Evolutionary conservation across 768 basidiomycete species (phyloP), one percentile per base, ranked within the genome.

Genomic region (Mycena haematopus): DNA sequence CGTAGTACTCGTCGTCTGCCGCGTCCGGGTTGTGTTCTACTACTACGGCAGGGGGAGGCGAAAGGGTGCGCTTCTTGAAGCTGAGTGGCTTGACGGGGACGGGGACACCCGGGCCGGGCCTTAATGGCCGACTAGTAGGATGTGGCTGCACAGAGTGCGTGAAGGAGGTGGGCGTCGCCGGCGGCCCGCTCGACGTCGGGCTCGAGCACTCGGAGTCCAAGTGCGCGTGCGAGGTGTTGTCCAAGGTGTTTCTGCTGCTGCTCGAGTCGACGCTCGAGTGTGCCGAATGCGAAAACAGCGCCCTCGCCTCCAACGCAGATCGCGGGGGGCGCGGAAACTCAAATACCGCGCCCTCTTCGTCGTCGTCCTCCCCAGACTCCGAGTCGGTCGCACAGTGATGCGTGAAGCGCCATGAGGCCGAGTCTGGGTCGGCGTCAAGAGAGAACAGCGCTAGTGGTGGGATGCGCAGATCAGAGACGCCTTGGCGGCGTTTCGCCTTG

Each of bases 381-480:
- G n/a, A n/a, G n/a, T 54, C 53, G 3, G 14, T 25, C 21, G 42
- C 40, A 5, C 22, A 29, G 40, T 54, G 40, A 11, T 13, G 36
- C 24, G 40, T 27, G 27, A 29, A 27, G 29, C 29, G 29, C 29
- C 29, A 31, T 40, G 22, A 44, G 53, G n/a, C 40, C 35, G 21
- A 14, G 27, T 19, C n/a, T 5, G n/a, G 14, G 19, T 7, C 6
- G 11, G 35, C 19, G 25, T 25, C 35, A 25, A 35, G 42, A n/a
- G 61, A 29, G 31, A 62, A 62, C 4, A 52, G 33, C n/a, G 29
- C 27, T 19, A 45, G n/a, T 9, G 55, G 46, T 5, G 60, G 52
- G 40, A 65, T 61, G 14, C 31, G 42, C 29, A 65, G 65, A 31
- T 65, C 60, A 8, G 65, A 65, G 40, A 65, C 65, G n/a, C n/a